Conservation (phyloP, 208 protist genomes). For the Leishmania lainsoni region DNA sequence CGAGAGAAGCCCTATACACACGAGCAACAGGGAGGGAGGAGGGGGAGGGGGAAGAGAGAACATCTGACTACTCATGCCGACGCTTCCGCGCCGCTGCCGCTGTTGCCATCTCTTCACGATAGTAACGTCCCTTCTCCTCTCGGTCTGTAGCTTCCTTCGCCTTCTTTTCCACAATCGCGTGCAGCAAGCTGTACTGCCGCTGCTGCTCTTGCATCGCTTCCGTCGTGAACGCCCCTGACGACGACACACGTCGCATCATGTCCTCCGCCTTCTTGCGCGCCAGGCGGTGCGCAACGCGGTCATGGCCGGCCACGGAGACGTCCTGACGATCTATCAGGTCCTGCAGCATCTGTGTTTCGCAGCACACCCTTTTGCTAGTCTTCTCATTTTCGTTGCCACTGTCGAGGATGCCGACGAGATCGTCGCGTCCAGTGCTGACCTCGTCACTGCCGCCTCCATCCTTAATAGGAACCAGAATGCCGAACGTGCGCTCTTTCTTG, state of each 20-base stretch:
- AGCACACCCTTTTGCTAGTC: slow-evolving; percentile 3
- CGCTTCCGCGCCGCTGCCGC: slow-evolving; percentile 18
- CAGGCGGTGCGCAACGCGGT: slow-evolving; percentile 49
- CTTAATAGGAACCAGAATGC: slow-evolving; percentile 28
- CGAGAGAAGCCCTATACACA: not conserved
- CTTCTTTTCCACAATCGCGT: slow-evolving; percentile 36
- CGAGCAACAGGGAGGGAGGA: not conserved
- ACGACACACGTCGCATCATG: slow-evolving; percentile 52
- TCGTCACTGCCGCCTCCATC: slow-evolving; percentile 7
- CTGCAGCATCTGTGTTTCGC: slow-evolving; percentile 46
- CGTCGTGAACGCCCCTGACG: not conserved
- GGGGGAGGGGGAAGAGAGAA: not conserved
- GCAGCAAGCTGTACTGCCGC: slow-evolving; percentile 41
- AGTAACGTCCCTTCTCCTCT: slow-evolving; percentile 28
- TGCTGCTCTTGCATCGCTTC: slow-evolving; percentile 31
- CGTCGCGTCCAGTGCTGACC: not conserved
- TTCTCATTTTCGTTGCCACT: not conserved
- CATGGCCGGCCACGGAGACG: slow-evolving; percentile 38
- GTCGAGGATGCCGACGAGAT: not conserved
- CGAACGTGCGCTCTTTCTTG: slow-evolving; percentile 32
- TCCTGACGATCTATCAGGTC: slow-evolving; percentile 61
- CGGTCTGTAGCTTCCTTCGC: slow-evolving; percentile 30
- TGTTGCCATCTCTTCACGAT: slow-evolving; percentile 19
- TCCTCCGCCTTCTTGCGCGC: slow-evolving; percentile 52
- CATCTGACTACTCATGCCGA: not conserved